These are phyloP conservation scores for Xerocomus minutiporus DNA, from an alignment of 1,284 basidiomycete species.

Conservation along the genomic window DNA sequence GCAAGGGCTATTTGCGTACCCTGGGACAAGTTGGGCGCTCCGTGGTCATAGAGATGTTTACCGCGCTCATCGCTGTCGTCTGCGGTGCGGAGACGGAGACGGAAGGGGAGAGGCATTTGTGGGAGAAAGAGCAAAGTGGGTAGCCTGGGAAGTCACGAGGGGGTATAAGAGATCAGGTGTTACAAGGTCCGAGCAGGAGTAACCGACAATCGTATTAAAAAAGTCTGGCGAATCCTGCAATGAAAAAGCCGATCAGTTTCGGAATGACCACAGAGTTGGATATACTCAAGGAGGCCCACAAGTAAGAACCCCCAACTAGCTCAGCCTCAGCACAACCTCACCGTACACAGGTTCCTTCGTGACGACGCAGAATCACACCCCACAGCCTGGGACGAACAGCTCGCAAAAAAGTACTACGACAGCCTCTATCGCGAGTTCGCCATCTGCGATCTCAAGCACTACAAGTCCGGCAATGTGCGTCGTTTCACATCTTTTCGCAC, in stretches of 20 bases:
- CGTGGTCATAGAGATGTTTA: neutral
- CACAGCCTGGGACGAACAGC: conserved; percentile 68
- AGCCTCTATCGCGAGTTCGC: conserved; percentile 88
- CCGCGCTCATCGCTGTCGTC: neutral
- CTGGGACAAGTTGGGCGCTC: neutral
- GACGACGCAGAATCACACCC: conserved; percentile 40
- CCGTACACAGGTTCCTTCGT: conserved; percentile 68
- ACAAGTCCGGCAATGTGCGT: conserved; percentile 81
- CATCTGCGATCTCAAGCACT: conserved; percentile 90
- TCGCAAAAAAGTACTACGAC: conserved; percentile 84
- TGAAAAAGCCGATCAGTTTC: neutral
- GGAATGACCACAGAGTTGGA: conserved; percentile 52
- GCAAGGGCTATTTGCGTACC: conserved; percentile 4
- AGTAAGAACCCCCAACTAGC: too few species aligned
- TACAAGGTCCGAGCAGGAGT: too few species aligned
- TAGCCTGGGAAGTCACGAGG: too few species aligned
- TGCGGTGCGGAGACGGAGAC: neutral
- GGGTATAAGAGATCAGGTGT: too few species aligned
- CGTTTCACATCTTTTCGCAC: neutral
- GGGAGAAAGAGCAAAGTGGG: neutral
- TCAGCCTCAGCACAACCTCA: too few species aligned
- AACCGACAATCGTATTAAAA: too few species aligned
- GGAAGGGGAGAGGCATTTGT: neutral
- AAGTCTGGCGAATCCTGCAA: neutral
- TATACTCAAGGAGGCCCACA: conserved; percentile 42